Evolutionary conservation across 371 early-diverging fungal species (phyloP), one percentile per base, ranked within the genome.

Genomic region (Actinomortierella wolfii): DNA sequence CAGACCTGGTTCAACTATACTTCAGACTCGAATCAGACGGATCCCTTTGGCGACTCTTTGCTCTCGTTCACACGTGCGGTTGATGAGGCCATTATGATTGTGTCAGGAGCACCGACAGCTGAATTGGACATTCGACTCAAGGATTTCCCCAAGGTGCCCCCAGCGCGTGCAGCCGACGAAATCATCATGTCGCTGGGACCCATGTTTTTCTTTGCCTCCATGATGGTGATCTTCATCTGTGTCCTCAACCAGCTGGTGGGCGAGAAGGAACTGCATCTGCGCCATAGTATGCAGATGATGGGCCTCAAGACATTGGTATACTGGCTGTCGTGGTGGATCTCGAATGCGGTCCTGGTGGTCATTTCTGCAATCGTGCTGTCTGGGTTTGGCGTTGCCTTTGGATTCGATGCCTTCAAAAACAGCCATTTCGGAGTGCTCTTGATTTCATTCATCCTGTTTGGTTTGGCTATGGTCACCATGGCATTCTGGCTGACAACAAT

Each of bases 231-330:
- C 58, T 81, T 78, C 45, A 79, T 81, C 64, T 69, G 68, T 56
- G 80, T 86, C 24, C 74, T 90, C 51, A 85, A 86, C 65, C 85
- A 80, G 39, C 80, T 90, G 46, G 90, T 90, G 8, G 59, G 78
- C 17, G 91, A 90, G 57, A 90, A 90, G 76, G 91, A 90, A 57
- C 63, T 65, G 46, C 83, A 86, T 55, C 75, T 89, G 54, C 78
- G 85, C 18, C 83, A 85, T 57, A 84, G 83, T 51, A 86, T 90
- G 86, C 82, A 86, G 42, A 86, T 88, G 84, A 89, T 90, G 90
- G 91, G 90, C 5, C 78, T 90, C 49, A 83, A 81, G 65, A 70
- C 63, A 1, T 49, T 77, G 29, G 82, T 86, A 4, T 90, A 88
- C 71, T 89, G 89, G 90, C 28, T 87, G 42, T 68, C 76, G 7